A percentile compares a stretch with the other conserved stretches of the same genome.
phyloP scores from a whole-genome alignment of 2,329 filamentous ascomycete species.

The Periconia macrospinosa region DNA sequence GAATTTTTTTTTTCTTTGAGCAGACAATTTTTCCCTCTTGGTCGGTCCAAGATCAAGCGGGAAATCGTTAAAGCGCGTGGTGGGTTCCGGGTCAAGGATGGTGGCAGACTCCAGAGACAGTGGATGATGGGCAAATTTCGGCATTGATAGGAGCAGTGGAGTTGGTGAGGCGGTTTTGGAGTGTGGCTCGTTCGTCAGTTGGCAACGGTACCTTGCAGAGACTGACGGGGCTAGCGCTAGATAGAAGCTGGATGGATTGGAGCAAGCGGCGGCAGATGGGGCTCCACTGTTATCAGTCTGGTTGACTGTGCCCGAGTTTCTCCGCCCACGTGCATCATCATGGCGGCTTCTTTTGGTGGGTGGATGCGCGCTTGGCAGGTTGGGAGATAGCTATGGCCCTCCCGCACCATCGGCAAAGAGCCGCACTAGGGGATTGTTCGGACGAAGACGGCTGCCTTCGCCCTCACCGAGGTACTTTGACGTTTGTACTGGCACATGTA shows the following conservation, averaged over 20 bases:
- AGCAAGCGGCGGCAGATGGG: no score
- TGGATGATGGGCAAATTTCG: neutral
- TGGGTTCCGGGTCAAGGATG: neutral
- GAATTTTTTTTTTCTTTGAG: neutral
- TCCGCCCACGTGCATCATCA: conserved; percentile 21
- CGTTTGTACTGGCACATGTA: no score
- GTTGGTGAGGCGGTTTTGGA: conserved; percentile 1
- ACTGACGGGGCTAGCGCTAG: neutral
- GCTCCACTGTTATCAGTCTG: conserved; percentile 1
- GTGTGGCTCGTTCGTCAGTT: conserved; percentile 1
- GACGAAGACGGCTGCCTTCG: conserved; percentile 4
- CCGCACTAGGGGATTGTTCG: conserved; percentile 8
- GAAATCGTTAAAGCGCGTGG: neutral
- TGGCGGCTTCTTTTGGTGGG: conserved; percentile 5
- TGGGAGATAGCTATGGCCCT: no score
- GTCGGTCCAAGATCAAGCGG: no score
- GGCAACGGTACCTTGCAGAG: conserved; percentile 12
- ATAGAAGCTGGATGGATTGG: no score
- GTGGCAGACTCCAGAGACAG: neutral
- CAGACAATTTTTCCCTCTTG: neutral
- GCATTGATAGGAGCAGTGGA: neutral
- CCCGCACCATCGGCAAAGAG: neutral
- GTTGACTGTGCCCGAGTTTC: conserved; percentile 19
- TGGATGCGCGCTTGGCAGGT: no score
- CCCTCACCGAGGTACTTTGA: no score